Evolutionary conservation across 2,329 filamentous ascomycete genomes (phyloP), one percentile per base, ranked within the genome.

Genomic region (Fusarium sp.): DNA sequence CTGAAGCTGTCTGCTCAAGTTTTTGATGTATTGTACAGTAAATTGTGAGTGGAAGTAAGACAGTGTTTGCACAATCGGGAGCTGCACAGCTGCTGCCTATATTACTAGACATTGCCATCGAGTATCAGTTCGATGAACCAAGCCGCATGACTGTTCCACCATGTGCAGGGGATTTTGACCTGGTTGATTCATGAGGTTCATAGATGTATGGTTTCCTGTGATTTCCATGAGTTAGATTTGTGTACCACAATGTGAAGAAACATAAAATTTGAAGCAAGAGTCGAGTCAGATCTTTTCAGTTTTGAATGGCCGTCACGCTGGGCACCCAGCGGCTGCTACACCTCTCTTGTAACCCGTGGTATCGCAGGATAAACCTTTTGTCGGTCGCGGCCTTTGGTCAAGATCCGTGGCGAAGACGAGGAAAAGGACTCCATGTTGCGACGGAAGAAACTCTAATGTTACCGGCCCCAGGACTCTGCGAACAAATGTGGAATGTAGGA

Each of bases 241-340:
- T 19, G 12, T 23, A 41, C 39, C 13, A 34, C 12, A 31, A 55
- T 34, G 14, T 55, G 31, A 6, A 23, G 31, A 23, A 14, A 46
- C 54, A 23, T 30, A 45, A 25, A 30, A 19, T 28, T 31, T 57
- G 30, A 64, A 44, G 45, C 44, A 52, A 46, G 44, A 61, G 64
- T 69, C 64, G 67, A 72, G 84, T 92, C 90, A 92, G 90, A 86
- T 92, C 89, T 92, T 92, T 91, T 91, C 89, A 91, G 89, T 91
- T 87, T 85, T 79, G 74, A 75, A 75, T 76, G 75, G 78, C 82
- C 85, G 78, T 87, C 84, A 87, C 78, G 67, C 82, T 80, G 77
- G 79, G 76, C 78, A 81, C 82, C 78, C 84, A 81, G 77, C 85
- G 85, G 86, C 79, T 87, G 62, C 82, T 78, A 76, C 74, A 72